These are phyloP conservation scores for Aspergillus thermomutatus DNA, from an alignment of 2,329 filamentous ascomycete genomes.

Conservation along the genomic window DNA sequence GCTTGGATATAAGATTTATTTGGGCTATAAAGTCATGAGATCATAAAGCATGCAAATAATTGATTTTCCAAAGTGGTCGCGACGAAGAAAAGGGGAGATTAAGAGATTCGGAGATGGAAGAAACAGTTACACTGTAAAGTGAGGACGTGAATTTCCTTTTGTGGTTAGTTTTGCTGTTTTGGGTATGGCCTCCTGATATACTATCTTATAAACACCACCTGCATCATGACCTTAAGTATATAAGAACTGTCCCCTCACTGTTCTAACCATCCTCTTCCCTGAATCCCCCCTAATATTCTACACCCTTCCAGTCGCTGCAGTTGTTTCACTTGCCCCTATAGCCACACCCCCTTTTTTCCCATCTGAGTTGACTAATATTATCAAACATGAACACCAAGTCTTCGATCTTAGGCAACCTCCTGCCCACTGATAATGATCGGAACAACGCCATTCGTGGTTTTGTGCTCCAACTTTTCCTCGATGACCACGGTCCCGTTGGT, in stretches of 20 bases:
- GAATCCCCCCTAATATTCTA: neutral
- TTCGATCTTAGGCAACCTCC: too few relatives aligned
- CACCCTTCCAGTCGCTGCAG: neutral
- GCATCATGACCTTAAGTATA: neutral
- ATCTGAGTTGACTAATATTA: too few relatives aligned
- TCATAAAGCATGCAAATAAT: slow-evolving; percentile 2
- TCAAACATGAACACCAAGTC: too few relatives aligned
- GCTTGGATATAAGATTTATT: neutral
- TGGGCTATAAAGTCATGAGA: neutral
- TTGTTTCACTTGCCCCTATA: neutral
- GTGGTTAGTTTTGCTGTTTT: neutral
- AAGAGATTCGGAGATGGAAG: neutral
- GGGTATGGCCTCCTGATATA: neutral
- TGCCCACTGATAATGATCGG: too few relatives aligned
- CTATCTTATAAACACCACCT: neutral
- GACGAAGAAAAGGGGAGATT: neutral
- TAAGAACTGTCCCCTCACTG: neutral
- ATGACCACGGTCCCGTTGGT: too few relatives aligned
- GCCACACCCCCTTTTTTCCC: too few relatives aligned
- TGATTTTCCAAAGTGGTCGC: neutral
- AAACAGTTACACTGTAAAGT: too few relatives aligned
- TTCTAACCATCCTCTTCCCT: neutral
- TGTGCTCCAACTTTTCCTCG: too few relatives aligned
- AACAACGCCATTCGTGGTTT: too few relatives aligned
- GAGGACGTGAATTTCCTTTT: neutral